Conservation (phyloP, 1,284 basidiomycete genomes). For the Stereum hirsutum region DNA sequence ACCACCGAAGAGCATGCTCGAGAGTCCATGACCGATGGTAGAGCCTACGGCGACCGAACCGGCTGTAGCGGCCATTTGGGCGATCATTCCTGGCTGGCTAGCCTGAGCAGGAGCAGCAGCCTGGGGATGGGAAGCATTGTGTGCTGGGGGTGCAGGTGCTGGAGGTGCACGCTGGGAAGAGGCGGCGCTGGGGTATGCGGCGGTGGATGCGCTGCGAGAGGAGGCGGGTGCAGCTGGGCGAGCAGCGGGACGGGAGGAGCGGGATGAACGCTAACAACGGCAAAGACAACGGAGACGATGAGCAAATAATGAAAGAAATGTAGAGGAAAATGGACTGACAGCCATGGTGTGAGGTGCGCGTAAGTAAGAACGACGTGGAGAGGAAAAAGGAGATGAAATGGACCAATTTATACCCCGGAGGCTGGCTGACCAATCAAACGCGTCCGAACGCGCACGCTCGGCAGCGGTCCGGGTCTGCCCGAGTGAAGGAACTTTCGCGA, state of each 20-base stretch:
- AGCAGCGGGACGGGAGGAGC: slow-evolving; percentile 51
- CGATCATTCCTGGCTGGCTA: slow-evolving; percentile 54
- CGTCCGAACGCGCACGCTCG: no score
- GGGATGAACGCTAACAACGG: slow-evolving; percentile 43
- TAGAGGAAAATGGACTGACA: slow-evolving; percentile 31
- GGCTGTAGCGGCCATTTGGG: slow-evolving; percentile 84
- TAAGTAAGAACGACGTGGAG: slow-evolving; percentile 7
- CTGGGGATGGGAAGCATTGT: slow-evolving; percentile 25
- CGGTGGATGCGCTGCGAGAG: slow-evolving; percentile 28
- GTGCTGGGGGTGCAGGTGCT: slow-evolving; percentile 27
- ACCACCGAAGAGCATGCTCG: slow-evolving; percentile 78
- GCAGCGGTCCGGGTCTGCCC: no score
- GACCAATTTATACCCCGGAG: no score
- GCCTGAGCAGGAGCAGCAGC: slow-evolving; percentile 16
- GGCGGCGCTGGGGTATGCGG: slow-evolving; percentile 30
- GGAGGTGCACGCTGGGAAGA: slow-evolving; percentile 25
- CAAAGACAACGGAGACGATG: slow-evolving; percentile 1
- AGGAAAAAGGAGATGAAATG: no score
- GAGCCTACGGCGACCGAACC: slow-evolving; percentile 83
- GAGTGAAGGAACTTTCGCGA: no score
- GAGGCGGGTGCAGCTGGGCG: slow-evolving; percentile 37
- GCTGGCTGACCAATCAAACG: no score
- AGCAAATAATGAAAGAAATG: background rate
- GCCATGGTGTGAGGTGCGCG: slow-evolving; percentile 37
- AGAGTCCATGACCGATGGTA: slow-evolving; percentile 77